phyloP scores from a whole-genome alignment of 1,284 basidiomycete species.

The Lignosus rhinocerotis region DNA sequence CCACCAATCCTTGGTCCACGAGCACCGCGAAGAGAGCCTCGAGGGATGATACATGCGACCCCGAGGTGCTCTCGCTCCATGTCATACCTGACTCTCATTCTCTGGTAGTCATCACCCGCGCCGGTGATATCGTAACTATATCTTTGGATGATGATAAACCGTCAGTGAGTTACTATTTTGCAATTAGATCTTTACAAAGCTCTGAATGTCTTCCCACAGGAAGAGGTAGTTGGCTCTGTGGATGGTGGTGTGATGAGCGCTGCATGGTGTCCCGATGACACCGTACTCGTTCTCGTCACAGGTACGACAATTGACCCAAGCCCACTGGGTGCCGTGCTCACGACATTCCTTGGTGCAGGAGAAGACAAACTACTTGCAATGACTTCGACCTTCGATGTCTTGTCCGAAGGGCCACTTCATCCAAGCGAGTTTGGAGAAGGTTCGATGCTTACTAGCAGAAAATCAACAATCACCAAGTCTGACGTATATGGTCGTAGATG shows the following conservation, averaged over 20 bases:
- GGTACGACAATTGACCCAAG: slow-evolving; percentile 41
- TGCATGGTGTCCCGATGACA: slow-evolving; percentile 90
- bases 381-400: slow-evolving; percentile 86
- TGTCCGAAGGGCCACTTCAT: slow-evolving; percentile 77
- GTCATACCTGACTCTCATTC: slow-evolving; percentile 29
- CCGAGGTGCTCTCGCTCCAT: slow-evolving; percentile 32
- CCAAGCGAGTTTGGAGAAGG: slow-evolving; percentile 86
- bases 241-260: slow-evolving; percentile 85
- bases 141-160: slow-evolving; percentile 55
- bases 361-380: slow-evolving; percentile 85
- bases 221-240: slow-evolving; percentile 83
- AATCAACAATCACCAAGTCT: not conserved
- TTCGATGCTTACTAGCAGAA: slow-evolving; percentile 28
- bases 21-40: slow-evolving; percentile 3
- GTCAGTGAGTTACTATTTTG: slow-evolving; percentile 35
- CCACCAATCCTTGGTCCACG: slow-evolving; percentile 29
- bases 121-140: slow-evolving; percentile 78
- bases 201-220: slow-evolving; percentile 34
- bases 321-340: no score
- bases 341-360: slow-evolving; percentile 40
- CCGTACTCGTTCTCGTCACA: slow-evolving; percentile 78
- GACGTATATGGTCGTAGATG: slow-evolving; percentile 51
- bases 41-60: not conserved
- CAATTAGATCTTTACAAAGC: not conserved
- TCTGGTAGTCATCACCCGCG: slow-evolving; percentile 64